Percentiles rank a stretch among this genome's conserved stretches.
phyloP scores from a whole-genome alignment of 495 filamentous ascomycete species.

The Aspergillus steynii region DNA sequence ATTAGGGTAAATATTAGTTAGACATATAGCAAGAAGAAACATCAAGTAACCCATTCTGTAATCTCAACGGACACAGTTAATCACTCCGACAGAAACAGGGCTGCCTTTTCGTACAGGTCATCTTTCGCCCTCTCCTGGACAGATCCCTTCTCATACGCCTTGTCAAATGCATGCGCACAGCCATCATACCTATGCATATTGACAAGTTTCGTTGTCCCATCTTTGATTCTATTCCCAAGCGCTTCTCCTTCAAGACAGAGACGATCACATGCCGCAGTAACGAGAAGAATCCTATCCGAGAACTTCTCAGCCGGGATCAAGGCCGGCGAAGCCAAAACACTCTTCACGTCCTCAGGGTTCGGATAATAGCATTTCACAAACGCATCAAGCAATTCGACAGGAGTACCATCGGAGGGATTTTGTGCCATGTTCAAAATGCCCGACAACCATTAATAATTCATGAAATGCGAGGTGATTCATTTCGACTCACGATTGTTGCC shows the following conservation, averaged over 20 bases:
- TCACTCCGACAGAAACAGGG: background rate
- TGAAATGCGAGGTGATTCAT: too few relatives aligned
- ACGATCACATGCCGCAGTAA: background rate
- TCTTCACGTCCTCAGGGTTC: background rate
- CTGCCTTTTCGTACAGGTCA: background rate
- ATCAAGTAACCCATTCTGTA: too few relatives aligned
- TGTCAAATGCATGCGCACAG: conserved; percentile 6
- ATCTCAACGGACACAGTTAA: background rate
- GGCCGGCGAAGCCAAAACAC: background rate
- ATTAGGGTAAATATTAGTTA: too few relatives aligned
- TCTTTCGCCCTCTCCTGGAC: conserved; percentile 3
- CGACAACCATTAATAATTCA: background rate
- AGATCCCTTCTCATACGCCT: conserved; percentile 2
- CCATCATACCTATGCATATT: background rate
- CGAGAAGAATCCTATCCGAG: conserved; percentile 2
- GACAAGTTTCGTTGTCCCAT: background rate
- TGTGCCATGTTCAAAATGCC: background rate
- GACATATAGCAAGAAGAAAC: too few relatives aligned
- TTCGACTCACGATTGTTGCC: too few relatives aligned
- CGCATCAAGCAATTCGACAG: background rate
- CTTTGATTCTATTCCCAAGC: conserved; percentile 3
- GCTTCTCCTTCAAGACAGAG: conserved; percentile 1
- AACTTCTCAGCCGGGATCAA: conserved; percentile 3
- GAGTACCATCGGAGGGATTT: background rate
- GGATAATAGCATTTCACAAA: conserved; percentile 1